Percentiles rank a stretch among this genome's conserved stretches.
Conservation (phyloP, 2,329 filamentous ascomycete genomes). For the Lecanosticta acicola region DNA sequence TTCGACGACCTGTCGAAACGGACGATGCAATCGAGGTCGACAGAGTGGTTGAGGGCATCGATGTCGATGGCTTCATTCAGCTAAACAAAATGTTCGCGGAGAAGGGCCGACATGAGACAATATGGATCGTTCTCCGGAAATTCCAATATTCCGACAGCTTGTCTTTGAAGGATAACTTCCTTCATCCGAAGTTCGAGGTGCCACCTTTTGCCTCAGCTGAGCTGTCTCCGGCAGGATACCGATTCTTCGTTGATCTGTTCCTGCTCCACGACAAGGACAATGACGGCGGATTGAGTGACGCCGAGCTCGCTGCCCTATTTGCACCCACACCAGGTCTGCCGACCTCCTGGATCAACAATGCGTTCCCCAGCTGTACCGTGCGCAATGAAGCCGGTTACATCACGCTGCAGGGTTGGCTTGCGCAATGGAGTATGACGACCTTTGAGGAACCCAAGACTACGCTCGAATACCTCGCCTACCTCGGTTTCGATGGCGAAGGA, state of each 20-base stretch:
- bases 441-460: slow-evolving; percentile 94
- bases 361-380: slow-evolving; percentile 88
- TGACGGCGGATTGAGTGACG: slow-evolving; percentile 83
- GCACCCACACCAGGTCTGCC: slow-evolving; percentile 88
- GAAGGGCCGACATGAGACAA: slow-evolving; percentile 94
- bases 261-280: slow-evolving; percentile 95
- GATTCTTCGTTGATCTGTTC: slow-evolving; percentile 96
- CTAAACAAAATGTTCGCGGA: slow-evolving; percentile 95
- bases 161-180: slow-evolving; percentile 81
- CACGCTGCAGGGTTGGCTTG: slow-evolving; percentile 94
- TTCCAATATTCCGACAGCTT: slow-evolving; percentile 96
- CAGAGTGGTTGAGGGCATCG: slow-evolving; percentile 64
- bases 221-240: slow-evolving; percentile 86
- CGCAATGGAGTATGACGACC: slow-evolving; percentile 99
- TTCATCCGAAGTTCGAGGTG: slow-evolving; percentile 91
- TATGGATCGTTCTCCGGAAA: slow-evolving; percentile 93
- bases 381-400: slow-evolving; percentile 93
- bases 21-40: slow-evolving; percentile 14
- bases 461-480: slow-evolving; percentile 88
- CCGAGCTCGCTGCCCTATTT: slow-evolving; percentile 80
- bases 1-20: slow-evolving; percentile 51
- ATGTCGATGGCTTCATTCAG: slow-evolving; percentile 75
- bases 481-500: slow-evolving; percentile 80
- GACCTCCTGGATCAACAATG: slow-evolving; percentile 77
- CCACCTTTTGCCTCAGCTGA: slow-evolving; percentile 89